Percentiles rank a stretch among this genome's conserved stretches.
These are phyloP conservation scores for Boletellus sp. DNA, from an alignment of 1,284 basidiomycete species.

Conservation along the genomic window DNA sequence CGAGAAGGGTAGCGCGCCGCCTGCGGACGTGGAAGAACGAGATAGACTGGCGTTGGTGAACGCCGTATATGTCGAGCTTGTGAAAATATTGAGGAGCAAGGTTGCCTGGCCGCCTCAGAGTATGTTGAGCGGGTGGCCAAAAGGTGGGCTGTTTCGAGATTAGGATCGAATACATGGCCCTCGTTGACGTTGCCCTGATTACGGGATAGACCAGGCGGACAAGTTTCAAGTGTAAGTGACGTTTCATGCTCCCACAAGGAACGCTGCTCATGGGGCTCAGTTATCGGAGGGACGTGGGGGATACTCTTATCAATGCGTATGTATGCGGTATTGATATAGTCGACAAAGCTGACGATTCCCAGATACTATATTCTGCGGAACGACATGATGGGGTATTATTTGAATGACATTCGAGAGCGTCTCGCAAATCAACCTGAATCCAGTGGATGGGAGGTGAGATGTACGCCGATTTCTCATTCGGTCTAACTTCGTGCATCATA, in stretches of 20 bases:
- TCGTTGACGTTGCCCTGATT: conserved; percentile 11
- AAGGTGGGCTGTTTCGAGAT: conserved; percentile 46
- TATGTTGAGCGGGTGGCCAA: conserved; percentile 54
- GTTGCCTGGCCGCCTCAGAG: conserved; percentile 62
- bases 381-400: conserved; percentile 72
- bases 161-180: neutral
- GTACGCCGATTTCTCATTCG: neutral
- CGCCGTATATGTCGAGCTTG: conserved; percentile 75
- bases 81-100: conserved; percentile 68
- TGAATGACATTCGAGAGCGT: conserved; percentile 56
- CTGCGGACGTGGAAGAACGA: conserved; percentile 36
- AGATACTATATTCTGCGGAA: conserved; percentile 87
- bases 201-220: conserved; percentile 61
- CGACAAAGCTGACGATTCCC: conserved; percentile 8
- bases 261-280: conserved; percentile 36
- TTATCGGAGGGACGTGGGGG: conserved; percentile 85
- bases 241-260: neutral
- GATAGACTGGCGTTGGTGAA: conserved; percentile 60
- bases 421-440: conserved; percentile 39
- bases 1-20: conserved; percentile 31
- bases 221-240: conserved; percentile 67
- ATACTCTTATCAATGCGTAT: conserved; percentile 87
- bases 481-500: neutral
- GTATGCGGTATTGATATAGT: conserved; percentile 27
- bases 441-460: conserved; percentile 67